Evolutionary conservation across 371 early-diverging fungal genomes (phyloP), one percentile per base, ranked within the genome.

Genomic region (Mortierella sp.): DNA sequence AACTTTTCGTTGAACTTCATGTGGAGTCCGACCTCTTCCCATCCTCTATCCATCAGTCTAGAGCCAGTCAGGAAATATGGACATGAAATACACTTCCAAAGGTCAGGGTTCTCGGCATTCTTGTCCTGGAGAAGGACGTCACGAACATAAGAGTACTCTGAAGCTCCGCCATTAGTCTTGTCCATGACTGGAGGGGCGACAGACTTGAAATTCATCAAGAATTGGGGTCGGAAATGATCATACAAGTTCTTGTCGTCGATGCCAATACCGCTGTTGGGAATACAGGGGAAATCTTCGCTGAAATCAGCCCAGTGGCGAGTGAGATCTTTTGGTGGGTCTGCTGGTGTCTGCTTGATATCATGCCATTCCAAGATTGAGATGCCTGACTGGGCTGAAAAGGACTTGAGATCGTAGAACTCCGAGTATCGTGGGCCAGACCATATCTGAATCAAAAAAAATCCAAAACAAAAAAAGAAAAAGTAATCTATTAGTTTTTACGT

Each of bases 211-310:
- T 77, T 72, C 51, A 77, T 35, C 61, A 77, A 23, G 72, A 72
- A 77, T 66, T 77, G 78, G 1, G 61, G 8, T 2, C 78, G 68
- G 69, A 77, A 77, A 23, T 72, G 78, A 15, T 77, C 78, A 55
- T 68, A 77, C 12, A 77, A 66, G n/a, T 68, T 68, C 35, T 54
- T 66, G 63, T 77, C 37, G 10, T 69, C 40, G 31, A 64, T 43
- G 34, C 78, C 78, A 42, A 77, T 77, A 4, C 54, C 59, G 26
- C 69, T 66, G 40, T 68, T 72, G 31, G 72, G 53, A 23, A 64
- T 57, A 13, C 78, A 77, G 9, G 78, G 78, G n/a, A 72, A 58
- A 3, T 77, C 78, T 31, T 77, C 78, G 8, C 56, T 37, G 43
- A 65, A 72, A 13, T 51, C 62, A 10, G 15, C 13, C 78, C 78